A percentile compares a stretch with the other conserved stretches of the same genome.
Evolutionary conservation across 2,329 filamentous ascomycete genomes (phyloP).

Genomic region (Apiospora sp.): DNA sequence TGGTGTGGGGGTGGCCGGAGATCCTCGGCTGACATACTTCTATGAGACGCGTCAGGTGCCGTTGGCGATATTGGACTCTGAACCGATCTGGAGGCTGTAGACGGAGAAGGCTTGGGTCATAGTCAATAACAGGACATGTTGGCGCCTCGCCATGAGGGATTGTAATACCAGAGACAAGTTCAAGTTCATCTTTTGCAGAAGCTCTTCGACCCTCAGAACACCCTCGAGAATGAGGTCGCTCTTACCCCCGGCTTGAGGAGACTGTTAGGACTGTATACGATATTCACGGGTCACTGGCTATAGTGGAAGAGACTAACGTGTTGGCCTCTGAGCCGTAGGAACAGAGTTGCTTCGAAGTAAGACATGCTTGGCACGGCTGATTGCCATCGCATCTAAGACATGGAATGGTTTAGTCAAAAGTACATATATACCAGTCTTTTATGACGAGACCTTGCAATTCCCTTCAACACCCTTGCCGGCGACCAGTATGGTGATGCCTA

Average conservation of each 20-base stretch:
- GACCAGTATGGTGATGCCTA: background rate
- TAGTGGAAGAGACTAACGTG: constrained; percentile 45
- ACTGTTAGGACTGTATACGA: background rate
- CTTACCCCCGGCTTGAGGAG: constrained; percentile 52
- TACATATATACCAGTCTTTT: background rate
- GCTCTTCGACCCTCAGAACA: constrained; percentile 55
- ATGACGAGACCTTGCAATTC: background rate
- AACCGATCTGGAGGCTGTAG: constrained; percentile 16
- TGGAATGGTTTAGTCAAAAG: background rate
- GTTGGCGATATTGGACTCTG: constrained; percentile 26
- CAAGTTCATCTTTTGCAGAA: constrained; percentile 54
- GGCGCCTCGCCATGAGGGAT: background rate
- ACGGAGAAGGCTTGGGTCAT: constrained; percentile 29
- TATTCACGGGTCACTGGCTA: background rate
- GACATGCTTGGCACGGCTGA: constrained; percentile 52
- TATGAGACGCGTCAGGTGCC: constrained; percentile 23
- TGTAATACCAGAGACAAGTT: constrained; percentile 37
- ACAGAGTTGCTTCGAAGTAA: constrained; percentile 47
- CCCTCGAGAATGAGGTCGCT: constrained; percentile 60
- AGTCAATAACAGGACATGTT: background rate
- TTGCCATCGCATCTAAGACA: constrained; percentile 54
- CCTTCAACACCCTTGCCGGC: background rate
- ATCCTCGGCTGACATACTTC: constrained; percentile 28
- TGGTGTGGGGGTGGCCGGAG: constrained; percentile 31
- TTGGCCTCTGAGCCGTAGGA: constrained; percentile 53